Conservation (phyloP, 2,329 filamentous ascomycete species). For the Raffaelea ambrosiae region DNA sequence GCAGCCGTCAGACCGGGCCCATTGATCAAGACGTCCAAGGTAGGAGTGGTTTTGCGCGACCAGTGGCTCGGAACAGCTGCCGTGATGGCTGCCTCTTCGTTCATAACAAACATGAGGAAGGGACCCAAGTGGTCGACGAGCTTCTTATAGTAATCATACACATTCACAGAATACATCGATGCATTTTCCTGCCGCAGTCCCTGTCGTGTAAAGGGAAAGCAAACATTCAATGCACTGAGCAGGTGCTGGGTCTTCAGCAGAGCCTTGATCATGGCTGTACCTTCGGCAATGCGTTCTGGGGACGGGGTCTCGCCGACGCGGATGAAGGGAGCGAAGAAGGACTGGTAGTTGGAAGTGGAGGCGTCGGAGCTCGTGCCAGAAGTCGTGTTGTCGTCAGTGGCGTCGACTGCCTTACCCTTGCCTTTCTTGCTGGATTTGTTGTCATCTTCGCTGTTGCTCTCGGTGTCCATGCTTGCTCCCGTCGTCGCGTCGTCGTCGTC, state of each 20-base stretch:
- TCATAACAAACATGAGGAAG: constrained; percentile 70
- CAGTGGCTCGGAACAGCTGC: constrained; percentile 65
- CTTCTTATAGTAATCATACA: constrained; percentile 74
- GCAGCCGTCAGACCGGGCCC: not conserved
- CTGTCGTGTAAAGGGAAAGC: constrained; percentile 62
- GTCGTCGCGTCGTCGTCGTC: not conserved
- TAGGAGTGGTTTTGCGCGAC: constrained; percentile 23
- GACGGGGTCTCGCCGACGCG: constrained; percentile 24
- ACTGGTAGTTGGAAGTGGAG: constrained; percentile 23
- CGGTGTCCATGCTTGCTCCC: not conserved
- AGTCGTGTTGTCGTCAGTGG: not conserved
- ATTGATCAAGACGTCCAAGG: constrained; percentile 4
- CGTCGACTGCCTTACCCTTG: not conserved
- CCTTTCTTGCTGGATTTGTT: not conserved
- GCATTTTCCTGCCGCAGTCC: constrained; percentile 31
- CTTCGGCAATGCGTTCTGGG: constrained; percentile 40
- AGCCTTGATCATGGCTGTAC: constrained; percentile 72
- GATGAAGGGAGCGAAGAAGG: constrained; percentile 67
- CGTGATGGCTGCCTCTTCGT: constrained; percentile 72
- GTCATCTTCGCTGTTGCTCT: not conserved
- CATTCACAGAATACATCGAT: constrained; percentile 67
- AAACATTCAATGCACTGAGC: constrained; percentile 64
- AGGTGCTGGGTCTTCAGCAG: constrained; percentile 70
- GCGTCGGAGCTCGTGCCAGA: constrained; percentile 14
- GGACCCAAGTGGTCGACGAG: constrained; percentile 68